These are phyloP conservation scores for Saccharomycopsis microspora DNA, from an alignment of 805 yeast genomes.

Conservation along the genomic window DNA sequence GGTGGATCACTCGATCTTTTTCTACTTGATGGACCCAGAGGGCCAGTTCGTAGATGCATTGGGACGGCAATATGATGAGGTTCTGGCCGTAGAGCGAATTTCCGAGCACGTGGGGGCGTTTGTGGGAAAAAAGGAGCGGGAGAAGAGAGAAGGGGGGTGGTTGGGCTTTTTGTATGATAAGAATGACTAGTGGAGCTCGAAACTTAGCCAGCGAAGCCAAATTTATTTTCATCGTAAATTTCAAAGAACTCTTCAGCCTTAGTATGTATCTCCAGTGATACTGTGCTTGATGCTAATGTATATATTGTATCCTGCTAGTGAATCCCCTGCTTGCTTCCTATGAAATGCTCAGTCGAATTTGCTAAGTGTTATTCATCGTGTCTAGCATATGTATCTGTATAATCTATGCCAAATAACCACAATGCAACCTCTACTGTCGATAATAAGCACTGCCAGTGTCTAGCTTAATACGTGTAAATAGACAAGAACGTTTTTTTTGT, in stretches of 20 bases:
- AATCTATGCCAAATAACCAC: too few relatives aligned
- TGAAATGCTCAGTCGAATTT: too few relatives aligned
- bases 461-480: too few relatives aligned
- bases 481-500: too few relatives aligned
- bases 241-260: neutral
- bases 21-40: slow-evolving; percentile 96
- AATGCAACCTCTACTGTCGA: too few relatives aligned
- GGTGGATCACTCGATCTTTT: slow-evolving; percentile 95
- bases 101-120: slow-evolving; percentile 64
- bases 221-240: neutral
- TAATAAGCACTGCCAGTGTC: too few relatives aligned
- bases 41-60: slow-evolving; percentile 91
- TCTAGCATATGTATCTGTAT: too few relatives aligned
- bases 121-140: slow-evolving; percentile 61
- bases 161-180: slow-evolving; percentile 27
- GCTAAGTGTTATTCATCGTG: too few relatives aligned
- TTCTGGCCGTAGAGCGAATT: slow-evolving; percentile 67
- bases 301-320: neutral
- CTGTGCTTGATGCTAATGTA: neutral
- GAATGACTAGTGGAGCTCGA: neutral
- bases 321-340: too few relatives aligned
- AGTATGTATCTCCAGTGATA: neutral
- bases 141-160: slow-evolving; percentile 48
- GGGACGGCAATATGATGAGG: slow-evolving; percentile 82
- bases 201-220: too few relatives aligned